phyloP scores from a whole-genome alignment of 768 basidiomycete species.

The Cubamyces sp. region DNA sequence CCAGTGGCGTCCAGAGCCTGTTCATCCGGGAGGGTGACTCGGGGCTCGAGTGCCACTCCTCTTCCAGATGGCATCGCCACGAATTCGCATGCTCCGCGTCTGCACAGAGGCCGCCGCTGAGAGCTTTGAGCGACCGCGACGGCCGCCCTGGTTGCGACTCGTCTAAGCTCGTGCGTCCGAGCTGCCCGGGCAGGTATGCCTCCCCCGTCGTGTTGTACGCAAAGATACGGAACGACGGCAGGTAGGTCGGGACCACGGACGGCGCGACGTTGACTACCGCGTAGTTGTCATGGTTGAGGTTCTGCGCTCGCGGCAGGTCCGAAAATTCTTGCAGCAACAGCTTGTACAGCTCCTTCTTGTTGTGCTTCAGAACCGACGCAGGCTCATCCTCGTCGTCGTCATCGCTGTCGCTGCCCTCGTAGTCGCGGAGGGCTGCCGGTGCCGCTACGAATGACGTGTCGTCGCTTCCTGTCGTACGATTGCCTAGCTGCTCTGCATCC shows the following conservation, averaged over 20 bases:
- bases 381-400: neutral
- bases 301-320: constrained; percentile 57
- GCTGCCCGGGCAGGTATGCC: constrained; percentile 39
- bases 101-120: constrained; percentile 46
- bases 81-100: constrained; percentile 55
- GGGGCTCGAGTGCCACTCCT: constrained; percentile 63
- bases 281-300: constrained; percentile 64
- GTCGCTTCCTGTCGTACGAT: constrained; percentile 14
- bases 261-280: constrained; percentile 81
- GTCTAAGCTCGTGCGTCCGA: constrained; percentile 42
- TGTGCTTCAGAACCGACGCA: constrained; percentile 15
- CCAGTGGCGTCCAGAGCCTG: constrained; percentile 70
- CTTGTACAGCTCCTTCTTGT: constrained; percentile 50
- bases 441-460: constrained; percentile 7
- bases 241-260: constrained; percentile 85
- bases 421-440: neutral
- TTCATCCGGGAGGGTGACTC: constrained; percentile 75
- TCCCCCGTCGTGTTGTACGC: constrained; percentile 72
- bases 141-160: constrained; percentile 17
- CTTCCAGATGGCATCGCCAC: constrained; percentile 65
- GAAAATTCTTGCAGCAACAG: constrained; percentile 67
- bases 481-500: constrained; percentile 36
- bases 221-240: constrained; percentile 81
- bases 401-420: constrained; percentile 7
- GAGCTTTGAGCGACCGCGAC: constrained; percentile 15